These are phyloP conservation scores for Sporothrix globosa DNA, from an alignment of 2,329 filamentous ascomycete genomes.

Conservation along the genomic window DNA sequence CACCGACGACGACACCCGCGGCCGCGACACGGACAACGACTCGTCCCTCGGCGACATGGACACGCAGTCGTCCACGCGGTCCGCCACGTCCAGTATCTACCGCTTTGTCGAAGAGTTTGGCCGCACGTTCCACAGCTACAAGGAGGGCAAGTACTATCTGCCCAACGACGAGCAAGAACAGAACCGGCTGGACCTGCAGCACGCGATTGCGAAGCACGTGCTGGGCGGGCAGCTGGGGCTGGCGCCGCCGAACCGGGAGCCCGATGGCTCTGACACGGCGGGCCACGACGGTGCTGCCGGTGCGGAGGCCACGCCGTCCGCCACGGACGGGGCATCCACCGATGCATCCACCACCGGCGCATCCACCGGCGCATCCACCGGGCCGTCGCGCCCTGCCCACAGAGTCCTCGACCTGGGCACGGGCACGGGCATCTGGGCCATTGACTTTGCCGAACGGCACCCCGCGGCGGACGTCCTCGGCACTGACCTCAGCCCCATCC, in stretches of 20 bases:
- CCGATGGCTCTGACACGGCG: background rate
- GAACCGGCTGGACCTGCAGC: constrained; percentile 32
- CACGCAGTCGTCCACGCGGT: constrained; percentile 25
- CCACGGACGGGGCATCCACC: background rate
- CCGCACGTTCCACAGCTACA: constrained; percentile 33
- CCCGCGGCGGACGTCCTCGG: constrained; percentile 49
- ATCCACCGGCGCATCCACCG: too few species aligned
- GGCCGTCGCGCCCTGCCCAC: background rate
- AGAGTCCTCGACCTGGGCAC: constrained; percentile 34
- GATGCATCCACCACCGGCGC: too few species aligned
- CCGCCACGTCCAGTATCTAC: constrained; percentile 30
- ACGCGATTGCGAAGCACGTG: constrained; percentile 28
- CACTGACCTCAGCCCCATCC: constrained; percentile 54
- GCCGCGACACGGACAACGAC: constrained; percentile 23
- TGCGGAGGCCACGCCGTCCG: background rate
- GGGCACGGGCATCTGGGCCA: constrained; percentile 39
- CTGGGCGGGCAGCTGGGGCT: constrained; percentile 23
- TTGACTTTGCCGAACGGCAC: constrained; percentile 32
- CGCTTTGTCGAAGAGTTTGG: constrained; percentile 34
- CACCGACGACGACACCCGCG: constrained; percentile 11
- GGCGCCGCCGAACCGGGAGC: constrained; percentile 24
- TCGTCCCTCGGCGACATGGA: constrained; percentile 32
- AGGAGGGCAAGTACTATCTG: constrained; percentile 34
- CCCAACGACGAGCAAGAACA: constrained; percentile 34
- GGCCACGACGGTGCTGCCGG: background rate